Evolutionary conservation across 2,329 filamentous ascomycete genomes (phyloP), one percentile per base, ranked within the genome.

Genomic region (Hypoxylon sp.): DNA sequence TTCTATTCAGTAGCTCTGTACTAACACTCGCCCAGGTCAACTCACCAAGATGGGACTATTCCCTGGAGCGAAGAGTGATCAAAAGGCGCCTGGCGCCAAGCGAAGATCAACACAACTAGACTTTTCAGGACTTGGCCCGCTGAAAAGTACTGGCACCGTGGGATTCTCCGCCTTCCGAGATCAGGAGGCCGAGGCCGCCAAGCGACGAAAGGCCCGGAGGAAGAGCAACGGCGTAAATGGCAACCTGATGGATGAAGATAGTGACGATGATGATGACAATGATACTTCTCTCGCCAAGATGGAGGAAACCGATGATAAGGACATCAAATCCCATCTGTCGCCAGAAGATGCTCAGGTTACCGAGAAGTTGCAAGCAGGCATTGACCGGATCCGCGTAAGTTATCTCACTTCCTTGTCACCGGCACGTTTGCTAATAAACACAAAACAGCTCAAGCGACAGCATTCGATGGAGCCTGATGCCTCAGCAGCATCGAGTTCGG

Each of bases 41-140:
- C 78, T 99, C 40, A 88, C 92, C 67, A 99, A 97, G 73, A 96
- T 99, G 87, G 93, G 93, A 26, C 90, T 99, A 26, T 73, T 96
- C 20, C 81, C 86, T 31, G 79, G 86, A 6, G 71, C 83, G 3
- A 93, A 91, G 69, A 72, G 80, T 9, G 75, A 83, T 15, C 83
- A 87, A 47, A 78, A 83, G 0, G 78, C 84, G 1, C 77, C 77
- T 27, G 78, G 80, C 5, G 73, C 75, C n/a, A 95, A 95, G 73
- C 82, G 92, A 63, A 87, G 91, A 63, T 95, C 91, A 3, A 81
- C 87, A 5, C 89, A 91, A 62, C 81, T 92, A 1, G 91, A 97
- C 72, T 93, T 97, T 66, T 87, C 90, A 9, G 91, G 82, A 48
- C 80, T 97, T 7, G 89, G 88, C 2, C 91, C 92, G 0, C 78